Base-by-base conservation (phyloP, 2,329 filamentous ascomycete species). In the Trichoderma semiorbis region DNA sequence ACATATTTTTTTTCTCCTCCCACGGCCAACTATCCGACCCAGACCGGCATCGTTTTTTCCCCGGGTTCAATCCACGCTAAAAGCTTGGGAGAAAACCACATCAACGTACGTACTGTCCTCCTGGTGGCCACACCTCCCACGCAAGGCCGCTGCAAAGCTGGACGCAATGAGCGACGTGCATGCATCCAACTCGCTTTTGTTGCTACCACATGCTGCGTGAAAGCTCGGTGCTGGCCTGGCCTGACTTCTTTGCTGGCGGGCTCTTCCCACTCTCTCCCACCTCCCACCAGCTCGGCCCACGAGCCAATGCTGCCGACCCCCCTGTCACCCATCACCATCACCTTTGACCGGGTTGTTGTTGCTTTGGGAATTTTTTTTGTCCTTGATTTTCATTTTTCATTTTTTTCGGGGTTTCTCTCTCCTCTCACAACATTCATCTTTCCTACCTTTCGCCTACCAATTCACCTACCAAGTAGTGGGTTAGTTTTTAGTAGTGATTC, bases 81-180 rank as follows among this genome's bases (percentile, higher is more conserved):
- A 69, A 60, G 30, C n/a, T 21, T 43, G 36, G 36, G 36, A 30
- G 16, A 34, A 36, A 60, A 50, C 11, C 14, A 39, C 14, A 39
- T 18, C 26, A 39, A 53, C 57, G 57, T 34, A 62, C 26, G 66
- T 69, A 62, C 28, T 24, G 26, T 61, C 39, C 18, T 55, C 61
- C 18, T 71, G 66, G 55, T 36, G 66, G 39, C 69, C 69, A 66
- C 69, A 66, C 55, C 50, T 62, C 16, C 24, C 57, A 34, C 57
- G 28, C 57, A 32, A 30, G 16, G 36, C 30, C 30, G 57, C 57
- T 60, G 66, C 66, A 62, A 7, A 63, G 47, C 39, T 69, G 18
- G 36, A 69, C 66, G 66, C 69, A 72, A 61, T 30, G 57, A 72
- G 70, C 64, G 70, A 69, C 70, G 58, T 72, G 70, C 70, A 72